Percentiles rank a stretch among this genome's conserved stretches.
Conservation (phyloP, 805 yeast species). For the Wilhelminamyces savonicus region DNA sequence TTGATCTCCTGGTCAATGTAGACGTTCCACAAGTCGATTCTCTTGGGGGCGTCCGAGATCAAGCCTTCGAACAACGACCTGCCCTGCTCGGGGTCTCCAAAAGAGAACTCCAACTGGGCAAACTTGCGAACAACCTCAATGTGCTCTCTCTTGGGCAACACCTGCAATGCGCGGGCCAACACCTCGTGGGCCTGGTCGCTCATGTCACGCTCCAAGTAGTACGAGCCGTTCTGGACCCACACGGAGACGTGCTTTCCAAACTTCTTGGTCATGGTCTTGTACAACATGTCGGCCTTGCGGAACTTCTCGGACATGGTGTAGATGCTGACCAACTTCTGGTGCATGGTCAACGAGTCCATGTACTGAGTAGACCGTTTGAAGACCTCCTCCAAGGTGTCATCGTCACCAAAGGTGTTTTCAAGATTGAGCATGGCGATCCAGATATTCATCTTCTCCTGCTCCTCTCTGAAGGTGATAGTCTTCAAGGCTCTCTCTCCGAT, state of each 20-base stretch:
- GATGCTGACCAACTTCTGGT: conserved; percentile 71
- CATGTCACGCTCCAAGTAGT: conserved; percentile 53
- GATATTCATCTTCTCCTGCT: conserved; percentile 84
- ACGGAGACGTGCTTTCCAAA: conserved; percentile 68
- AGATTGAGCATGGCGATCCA: conserved; percentile 94
- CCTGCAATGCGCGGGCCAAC: conserved; percentile 68
- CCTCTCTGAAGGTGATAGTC: conserved; percentile 85
- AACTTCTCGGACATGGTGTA: conserved; percentile 67
- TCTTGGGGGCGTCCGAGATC: conserved; percentile 81
- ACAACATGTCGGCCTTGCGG: conserved; percentile 64
- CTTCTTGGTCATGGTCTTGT: conserved; percentile 60
- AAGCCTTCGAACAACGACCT: conserved; percentile 92
- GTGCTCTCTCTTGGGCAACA: conserved; percentile 66
- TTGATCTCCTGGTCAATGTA: conserved; percentile 92
- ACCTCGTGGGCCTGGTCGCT: conserved; percentile 62
- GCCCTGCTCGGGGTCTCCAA: conserved; percentile 92
- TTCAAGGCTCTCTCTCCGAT: conserved; percentile 89
- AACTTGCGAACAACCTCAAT: conserved; percentile 80
- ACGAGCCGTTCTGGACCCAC: conserved; percentile 82
- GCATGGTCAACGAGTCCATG: conserved; percentile 84
- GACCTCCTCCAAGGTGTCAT: conserved; percentile 70
- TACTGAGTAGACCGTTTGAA: conserved; percentile 84
- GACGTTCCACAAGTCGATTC: conserved; percentile 92
- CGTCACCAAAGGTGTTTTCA: conserved; percentile 89
- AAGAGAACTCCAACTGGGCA: conserved; percentile 79